Evolutionary conservation across 2,329 filamentous ascomycete genomes (phyloP).

Genomic region (Trichoderma sp.): DNA sequence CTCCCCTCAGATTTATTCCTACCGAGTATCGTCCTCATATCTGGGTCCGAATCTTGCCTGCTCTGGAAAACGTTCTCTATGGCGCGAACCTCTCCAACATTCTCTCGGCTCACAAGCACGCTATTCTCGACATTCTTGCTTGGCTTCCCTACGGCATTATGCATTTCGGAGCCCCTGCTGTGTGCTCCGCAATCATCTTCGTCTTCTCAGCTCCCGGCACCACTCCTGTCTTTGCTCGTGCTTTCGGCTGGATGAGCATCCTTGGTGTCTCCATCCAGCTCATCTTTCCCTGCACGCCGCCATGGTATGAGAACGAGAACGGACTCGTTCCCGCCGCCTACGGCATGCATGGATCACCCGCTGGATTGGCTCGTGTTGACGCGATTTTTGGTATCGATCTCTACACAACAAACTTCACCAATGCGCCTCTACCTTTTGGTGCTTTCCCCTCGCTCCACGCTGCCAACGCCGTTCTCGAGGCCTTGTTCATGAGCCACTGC

Average conservation of each 20-base stretch:
- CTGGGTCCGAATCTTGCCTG: slow-evolving; percentile 92
- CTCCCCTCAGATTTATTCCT: slow-evolving; percentile 74
- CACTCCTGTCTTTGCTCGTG: slow-evolving; percentile 79
- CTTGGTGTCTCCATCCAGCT: slow-evolving; percentile 86
- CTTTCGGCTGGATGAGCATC: slow-evolving; percentile 92
- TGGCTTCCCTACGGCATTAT: slow-evolving; percentile 93
- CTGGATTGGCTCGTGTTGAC: slow-evolving; percentile 86
- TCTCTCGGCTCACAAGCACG: slow-evolving; percentile 84
- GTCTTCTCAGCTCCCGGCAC: slow-evolving; percentile 86
- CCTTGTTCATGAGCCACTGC: slow-evolving; percentile 88
- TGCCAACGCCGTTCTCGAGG: slow-evolving; percentile 84
- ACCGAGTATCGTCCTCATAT: slow-evolving; percentile 88
- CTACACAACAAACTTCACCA: slow-evolving; percentile 90
- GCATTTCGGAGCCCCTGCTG: slow-evolving; percentile 83
- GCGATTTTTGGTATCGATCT: slow-evolving; percentile 87
- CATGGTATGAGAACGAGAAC: slow-evolving; percentile 95
- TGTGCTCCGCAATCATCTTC: slow-evolving; percentile 80
- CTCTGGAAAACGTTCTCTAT: slow-evolving; percentile 94
- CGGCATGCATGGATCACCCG: slow-evolving; percentile 85
- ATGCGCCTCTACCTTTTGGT: slow-evolving; percentile 89
- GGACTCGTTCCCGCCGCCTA: slow-evolving; percentile 91
- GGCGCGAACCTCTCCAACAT: slow-evolving; percentile 96
- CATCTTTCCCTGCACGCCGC: slow-evolving; percentile 88
- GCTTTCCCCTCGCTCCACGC: slow-evolving; percentile 94
- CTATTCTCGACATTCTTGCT: slow-evolving; percentile 81